A percentile compares a stretch with the other conserved stretches of the same genome.
Conservation (phyloP, 169 alveolate species). For the Pseudocohnilembus persalinus region DNA sequence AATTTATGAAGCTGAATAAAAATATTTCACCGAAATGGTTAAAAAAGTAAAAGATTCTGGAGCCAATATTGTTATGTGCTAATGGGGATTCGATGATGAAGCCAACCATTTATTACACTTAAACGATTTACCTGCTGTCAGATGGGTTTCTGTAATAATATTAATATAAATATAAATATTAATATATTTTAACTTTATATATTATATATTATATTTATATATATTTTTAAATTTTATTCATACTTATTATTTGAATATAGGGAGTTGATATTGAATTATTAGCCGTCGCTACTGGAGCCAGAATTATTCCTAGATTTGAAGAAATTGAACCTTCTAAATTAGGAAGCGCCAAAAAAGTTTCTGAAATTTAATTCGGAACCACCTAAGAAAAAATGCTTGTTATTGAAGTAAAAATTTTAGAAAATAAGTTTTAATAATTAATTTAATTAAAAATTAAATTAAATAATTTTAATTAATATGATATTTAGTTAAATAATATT, state of each 20-base stretch:
- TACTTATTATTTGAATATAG: conserved; percentile 74
- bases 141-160: conserved; percentile 92
- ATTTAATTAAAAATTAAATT: no score
- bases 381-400: conserved; percentile 94
- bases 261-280: conserved; percentile 99
- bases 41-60: conserved; percentile 93
- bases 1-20: conserved; percentile 91
- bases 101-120: conserved; percentile 92
- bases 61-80: conserved; percentile 97
- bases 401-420: conserved; percentile 92
- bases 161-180: no score
- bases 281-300: conserved; percentile 99
- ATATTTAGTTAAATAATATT: no score
- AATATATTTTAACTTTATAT: neutral
- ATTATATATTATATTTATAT: no score
- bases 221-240: no score
- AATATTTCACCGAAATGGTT: conserved; percentile 96
- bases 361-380: conserved; percentile 95
- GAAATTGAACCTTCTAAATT: conserved; percentile 93
- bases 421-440: neutral
- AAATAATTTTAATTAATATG: no score
- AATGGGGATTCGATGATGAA: conserved; percentile 99
- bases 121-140: conserved; percentile 92
- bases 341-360: conserved; percentile 94
- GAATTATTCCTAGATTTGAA: conserved; percentile 96